Evolutionary conservation across 257 asterid genomes (phyloP), one percentile per base, ranked within the genome.

Genomic region (Henckelia pumila): DNA sequence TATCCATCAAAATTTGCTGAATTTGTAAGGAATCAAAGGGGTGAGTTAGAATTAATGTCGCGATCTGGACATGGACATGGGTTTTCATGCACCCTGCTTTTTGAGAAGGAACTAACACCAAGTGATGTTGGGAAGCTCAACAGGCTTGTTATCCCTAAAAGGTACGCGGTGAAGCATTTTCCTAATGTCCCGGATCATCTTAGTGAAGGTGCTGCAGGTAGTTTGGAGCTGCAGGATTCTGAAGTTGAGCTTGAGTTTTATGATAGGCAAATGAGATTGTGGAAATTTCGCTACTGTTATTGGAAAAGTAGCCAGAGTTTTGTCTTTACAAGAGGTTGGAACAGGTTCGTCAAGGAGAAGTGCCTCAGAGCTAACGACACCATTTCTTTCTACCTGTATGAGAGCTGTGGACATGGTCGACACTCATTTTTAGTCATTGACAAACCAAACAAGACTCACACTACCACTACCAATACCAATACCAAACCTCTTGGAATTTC

Each of bases 271-370:
- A 86, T 76, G 86, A 74, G 37, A 14, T n/a, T 67, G 44, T 89
- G 98, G 96, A 88, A 78, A 56, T 92, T 92, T 21, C 61, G 91
- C 7, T 86, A 82, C 11, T 89, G 93, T 6, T 89, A 92, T 52
- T 92, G 98, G 88, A 88, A 83, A 79, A 93, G 97, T 49, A 89
- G 98, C 80, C 95, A 89, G 35, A 89, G 94, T 32, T 89, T 75
- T 14, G 95, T 83, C 4, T 87, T 92, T 74, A 89, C 98, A 0
- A 73, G 88, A 17, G 97, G 98, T 4, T 90, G 98, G 97, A 85
- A 80, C 30, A 55, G 81, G 11, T 89, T 82, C 66, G 97, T 93
- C 9, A 86, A 74, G 73, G 92, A 79, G 4, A 86, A 88, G 33
- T 73, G 82, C 4, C 32, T 92, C 58, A 77, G 64, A 5, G 85